These are phyloP conservation scores for Diutina rugosa DNA, from an alignment of 1,139 yeast species.

Conservation along the genomic window DNA sequence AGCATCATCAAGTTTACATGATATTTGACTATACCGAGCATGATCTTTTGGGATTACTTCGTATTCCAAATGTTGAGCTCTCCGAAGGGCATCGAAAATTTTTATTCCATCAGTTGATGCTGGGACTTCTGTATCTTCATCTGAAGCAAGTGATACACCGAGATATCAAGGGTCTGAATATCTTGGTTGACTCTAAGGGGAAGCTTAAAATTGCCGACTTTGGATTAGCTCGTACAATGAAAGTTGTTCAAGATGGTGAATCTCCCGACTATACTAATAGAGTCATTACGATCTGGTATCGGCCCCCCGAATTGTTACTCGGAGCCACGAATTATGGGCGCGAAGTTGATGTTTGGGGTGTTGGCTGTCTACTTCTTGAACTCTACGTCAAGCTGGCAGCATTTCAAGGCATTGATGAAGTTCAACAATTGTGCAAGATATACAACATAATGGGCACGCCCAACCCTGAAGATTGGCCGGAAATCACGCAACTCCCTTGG, in stretches of 20 bases:
- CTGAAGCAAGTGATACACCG: constrained; percentile 72
- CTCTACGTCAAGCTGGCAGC: constrained; percentile 62
- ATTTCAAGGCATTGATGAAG: constrained; percentile 83
- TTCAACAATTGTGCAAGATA: constrained; percentile 67
- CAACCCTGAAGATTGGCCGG: constrained; percentile 63
- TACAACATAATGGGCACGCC: constrained; percentile 87
- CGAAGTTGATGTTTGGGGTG: constrained; percentile 95
- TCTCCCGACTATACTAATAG: constrained; percentile 79
- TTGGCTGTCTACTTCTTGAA: constrained; percentile 83
- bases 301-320: constrained; percentile 87
- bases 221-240: constrained; percentile 82
- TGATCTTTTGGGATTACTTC: constrained; percentile 77
- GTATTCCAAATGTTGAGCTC: constrained; percentile 59
- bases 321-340: constrained; percentile 87
- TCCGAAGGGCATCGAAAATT: constrained; percentile 62
- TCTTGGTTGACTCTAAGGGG: constrained; percentile 63
- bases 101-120: constrained; percentile 62
- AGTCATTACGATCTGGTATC: constrained; percentile 91
- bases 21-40: constrained; percentile 89
- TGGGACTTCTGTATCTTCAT: constrained; percentile 76
- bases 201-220: constrained; percentile 80
- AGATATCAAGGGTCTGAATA: constrained; percentile 90
- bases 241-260: constrained; percentile 35
- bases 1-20: constrained; percentile 70
- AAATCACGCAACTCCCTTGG: constrained; percentile 74